Percentiles rank a stretch among this genome's conserved stretches.
phyloP scores from a whole-genome alignment of 352 stramenopile species.

The Saprolegnia parasitica region DNA sequence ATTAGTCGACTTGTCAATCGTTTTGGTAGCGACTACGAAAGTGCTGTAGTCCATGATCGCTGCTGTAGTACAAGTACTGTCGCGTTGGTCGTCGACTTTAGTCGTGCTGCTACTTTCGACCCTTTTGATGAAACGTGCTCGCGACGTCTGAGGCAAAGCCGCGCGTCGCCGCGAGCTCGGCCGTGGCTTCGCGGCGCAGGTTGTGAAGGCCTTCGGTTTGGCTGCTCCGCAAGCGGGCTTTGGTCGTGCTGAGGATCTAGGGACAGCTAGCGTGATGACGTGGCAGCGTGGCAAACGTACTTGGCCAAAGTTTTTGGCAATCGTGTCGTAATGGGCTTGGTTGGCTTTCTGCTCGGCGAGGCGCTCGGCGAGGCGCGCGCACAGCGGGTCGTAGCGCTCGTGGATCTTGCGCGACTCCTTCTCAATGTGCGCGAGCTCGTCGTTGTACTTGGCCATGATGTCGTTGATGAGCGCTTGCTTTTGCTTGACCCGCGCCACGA shows the following conservation, averaged over 20 bases:
- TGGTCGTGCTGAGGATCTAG: slow-evolving; percentile 50
- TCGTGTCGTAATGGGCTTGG: slow-evolving; percentile 44
- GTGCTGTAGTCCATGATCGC: no score
- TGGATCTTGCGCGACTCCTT: slow-evolving; percentile 58
- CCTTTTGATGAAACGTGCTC: slow-evolving; percentile 60
- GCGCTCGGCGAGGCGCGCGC: slow-evolving; percentile 52
- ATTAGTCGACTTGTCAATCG: no score
- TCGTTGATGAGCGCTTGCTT: slow-evolving; percentile 51
- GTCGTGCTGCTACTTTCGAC: neutral
- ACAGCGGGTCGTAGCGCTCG: slow-evolving; percentile 57
- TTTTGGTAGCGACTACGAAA: no score
- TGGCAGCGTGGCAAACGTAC: slow-evolving; percentile 1
- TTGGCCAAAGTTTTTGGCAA: slow-evolving; percentile 54
- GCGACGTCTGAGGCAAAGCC: slow-evolving; percentile 53
- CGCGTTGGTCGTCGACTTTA: neutral
- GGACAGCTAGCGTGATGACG: neutral
- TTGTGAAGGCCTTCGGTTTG: slow-evolving; percentile 58
- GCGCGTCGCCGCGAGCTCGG: slow-evolving; percentile 42
- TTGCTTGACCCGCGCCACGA: slow-evolving; percentile 64
- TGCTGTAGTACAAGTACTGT: no score
- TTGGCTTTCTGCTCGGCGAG: slow-evolving; percentile 42
- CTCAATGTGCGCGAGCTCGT: slow-evolving; percentile 56
- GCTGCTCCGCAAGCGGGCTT: slow-evolving; percentile 46
- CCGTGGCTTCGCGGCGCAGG: slow-evolving; percentile 52
- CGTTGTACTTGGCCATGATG: slow-evolving; percentile 42